phyloP scores from a whole-genome alignment of 306 rosid species.

The Gillenia trifoliata region DNA sequence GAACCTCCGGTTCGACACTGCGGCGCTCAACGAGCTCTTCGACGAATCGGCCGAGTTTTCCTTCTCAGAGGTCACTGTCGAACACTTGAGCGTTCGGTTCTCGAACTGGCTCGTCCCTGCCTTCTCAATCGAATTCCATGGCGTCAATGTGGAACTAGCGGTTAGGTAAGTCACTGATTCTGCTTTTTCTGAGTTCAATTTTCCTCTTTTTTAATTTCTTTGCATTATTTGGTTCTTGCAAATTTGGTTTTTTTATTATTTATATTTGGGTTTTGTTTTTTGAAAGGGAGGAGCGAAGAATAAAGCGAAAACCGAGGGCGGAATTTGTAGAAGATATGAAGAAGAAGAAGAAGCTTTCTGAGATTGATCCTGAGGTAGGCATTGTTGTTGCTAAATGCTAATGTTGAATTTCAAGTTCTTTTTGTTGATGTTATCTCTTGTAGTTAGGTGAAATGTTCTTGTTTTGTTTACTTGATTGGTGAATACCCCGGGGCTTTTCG shows the following conservation, averaged over 20 bases:
- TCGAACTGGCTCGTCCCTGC: conserved; percentile 69
- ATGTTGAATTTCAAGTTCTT: not conserved
- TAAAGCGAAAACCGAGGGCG: conserved; percentile 24
- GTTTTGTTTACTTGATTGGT: conserved; percentile 1
- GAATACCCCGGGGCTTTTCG: conserved; percentile 4
- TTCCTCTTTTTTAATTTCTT: not conserved
- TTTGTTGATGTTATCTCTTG: not conserved
- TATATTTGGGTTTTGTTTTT: not conserved
- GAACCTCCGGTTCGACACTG: conserved; percentile 50
- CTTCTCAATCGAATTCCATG: conserved; percentile 50
- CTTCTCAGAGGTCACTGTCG: conserved; percentile 51
- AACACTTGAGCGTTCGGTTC: conserved; percentile 48
- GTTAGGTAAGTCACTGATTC: conserved; percentile 37
- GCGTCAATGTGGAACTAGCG: conserved; percentile 44
- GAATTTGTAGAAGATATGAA: conserved; percentile 32
- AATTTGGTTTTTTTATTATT: not conserved
- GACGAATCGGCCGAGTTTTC: conserved; percentile 39
- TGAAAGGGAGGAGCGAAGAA: conserved; percentile 43
- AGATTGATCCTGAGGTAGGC: conserved; percentile 75
- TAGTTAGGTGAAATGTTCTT: not conserved
- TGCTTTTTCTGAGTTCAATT: not conserved
- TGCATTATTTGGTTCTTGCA: not conserved
- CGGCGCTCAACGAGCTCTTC: conserved; percentile 51
- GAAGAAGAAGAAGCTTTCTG: conserved; percentile 47
- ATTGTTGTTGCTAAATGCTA: not conserved